Evolutionary conservation across 2,329 filamentous ascomycete genomes (phyloP), one percentile per base, ranked within the genome.

Genomic region (Thelonectria rubi): DNA sequence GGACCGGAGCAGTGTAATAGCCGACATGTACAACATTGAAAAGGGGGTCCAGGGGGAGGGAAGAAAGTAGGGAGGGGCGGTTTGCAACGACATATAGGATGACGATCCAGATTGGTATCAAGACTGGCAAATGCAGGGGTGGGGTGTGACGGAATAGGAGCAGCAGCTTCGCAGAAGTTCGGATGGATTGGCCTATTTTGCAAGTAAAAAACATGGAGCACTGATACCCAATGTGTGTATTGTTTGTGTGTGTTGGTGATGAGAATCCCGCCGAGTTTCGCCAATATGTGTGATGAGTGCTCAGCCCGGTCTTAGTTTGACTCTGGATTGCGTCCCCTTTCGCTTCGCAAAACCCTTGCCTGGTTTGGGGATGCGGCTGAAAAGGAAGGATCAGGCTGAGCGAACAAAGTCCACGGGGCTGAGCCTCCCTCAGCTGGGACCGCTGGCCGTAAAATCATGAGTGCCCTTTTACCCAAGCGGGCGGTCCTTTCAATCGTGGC

Each of bases 31-130:
- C 63, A 65, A 60, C 69, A 71, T 63, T 58, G 59, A 67, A 56
- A 32, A 47, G 20, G 40, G 5, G 37, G 11, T 15, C 5, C 2
- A 2, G 37, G 37, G 37, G 37, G 40, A 20, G 12, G 54, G 24
- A 24, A 67, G 34, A 30, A 9, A 2, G 26, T 5, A 30, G 7
- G 26, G 26, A 8, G 7, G 21, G 26, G 4, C 43, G 53, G 39
- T 54, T 60, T 63, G 51, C 63, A 60, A 69, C 55, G 65, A 68
- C 61, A 67, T 69, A 67, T 67, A 66, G 63, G 65, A 66, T 55
- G 66, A 71, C 51, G 68, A 71, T 64, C 58, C 66, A 71, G 68
- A 71, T 70, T 70, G 69, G 68, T 66, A 70, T 64, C 56, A 66
- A 64, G 56, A 67, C 54, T 64, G 58, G 40, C 45, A 53, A 45